Evolutionary conservation across 306 rosid species (phyloP).

Genomic region (Quercus mongolica): DNA sequence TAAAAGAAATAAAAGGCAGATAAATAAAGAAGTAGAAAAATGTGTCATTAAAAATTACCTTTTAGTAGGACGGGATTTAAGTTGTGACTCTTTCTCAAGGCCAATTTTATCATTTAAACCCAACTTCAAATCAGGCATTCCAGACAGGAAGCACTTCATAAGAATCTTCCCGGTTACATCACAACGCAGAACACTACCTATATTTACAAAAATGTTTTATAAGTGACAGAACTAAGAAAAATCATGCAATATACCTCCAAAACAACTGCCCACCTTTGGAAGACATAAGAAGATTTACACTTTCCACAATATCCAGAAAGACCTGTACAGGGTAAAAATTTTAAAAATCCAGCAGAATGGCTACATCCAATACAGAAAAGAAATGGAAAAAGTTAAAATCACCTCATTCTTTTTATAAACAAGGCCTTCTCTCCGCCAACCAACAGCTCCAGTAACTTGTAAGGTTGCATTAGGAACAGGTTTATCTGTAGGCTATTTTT

Average conservation of each 20-base stretch:
- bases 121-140: conserved; percentile 97
- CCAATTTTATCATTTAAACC: conserved; percentile 95
- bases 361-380: conserved; percentile 8
- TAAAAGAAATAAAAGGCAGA: conserved; percentile 1
- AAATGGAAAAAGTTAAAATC: conserved; percentile 2
- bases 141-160: conserved; percentile 96
- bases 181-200: conserved; percentile 86
- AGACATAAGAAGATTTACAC: conserved; percentile 94
- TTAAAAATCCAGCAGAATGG: not conserved
- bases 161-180: conserved; percentile 91
- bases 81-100: conserved; percentile 92
- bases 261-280: conserved; percentile 64
- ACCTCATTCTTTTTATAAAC: conserved; percentile 87
- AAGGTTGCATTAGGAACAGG: conserved; percentile 91
- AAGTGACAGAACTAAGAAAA: conserved; percentile 19
- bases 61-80: conserved; percentile 82
- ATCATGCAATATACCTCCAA: not conserved
- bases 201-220: conserved; percentile 28
- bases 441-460: conserved; percentile 96
- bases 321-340: conserved; percentile 48
- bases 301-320: conserved; percentile 90
- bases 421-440: conserved; percentile 97
- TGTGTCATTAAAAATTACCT: conserved; percentile 47
- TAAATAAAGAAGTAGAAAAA: not conserved
- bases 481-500: conserved; percentile 59